phyloP scores from a whole-genome alignment of 148 eudicot genomes.

The Silene latifolia region DNA sequence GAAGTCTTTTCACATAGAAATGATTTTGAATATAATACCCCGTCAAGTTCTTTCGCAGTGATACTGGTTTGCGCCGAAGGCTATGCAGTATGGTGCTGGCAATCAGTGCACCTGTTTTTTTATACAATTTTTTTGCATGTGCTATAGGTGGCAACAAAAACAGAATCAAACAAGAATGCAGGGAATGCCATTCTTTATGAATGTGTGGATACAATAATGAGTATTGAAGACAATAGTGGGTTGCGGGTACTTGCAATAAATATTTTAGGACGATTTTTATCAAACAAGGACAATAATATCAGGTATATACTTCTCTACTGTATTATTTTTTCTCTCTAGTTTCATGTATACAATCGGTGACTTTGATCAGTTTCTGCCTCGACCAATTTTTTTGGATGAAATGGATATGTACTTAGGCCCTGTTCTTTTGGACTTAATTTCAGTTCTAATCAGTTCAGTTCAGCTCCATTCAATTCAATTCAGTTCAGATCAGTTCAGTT shows the following conservation, averaged over 20 bases:
- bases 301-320: slow-evolving; percentile 38
- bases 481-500: too few species aligned
- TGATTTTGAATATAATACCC: background rate
- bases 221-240: slow-evolving; percentile 92
- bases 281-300: slow-evolving; percentile 96
- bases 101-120: background rate
- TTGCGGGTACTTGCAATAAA: slow-evolving; percentile 96
- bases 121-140: slow-evolving; percentile 9
- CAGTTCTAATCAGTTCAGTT: too few species aligned
- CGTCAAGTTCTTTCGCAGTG: background rate
- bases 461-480: too few species aligned
- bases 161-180: slow-evolving; percentile 95
- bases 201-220: slow-evolving; percentile 94
- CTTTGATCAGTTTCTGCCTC: background rate
- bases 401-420: background rate
- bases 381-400: too few species aligned
- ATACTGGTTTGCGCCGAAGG: background rate
- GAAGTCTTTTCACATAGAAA: background rate
- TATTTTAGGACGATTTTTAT: slow-evolving; percentile 92
- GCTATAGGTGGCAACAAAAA: slow-evolving; percentile 93
- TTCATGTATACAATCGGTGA: background rate
- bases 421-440: too few species aligned
- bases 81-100: background rate
- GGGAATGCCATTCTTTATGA: slow-evolving; percentile 98
- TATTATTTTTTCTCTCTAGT: background rate